phyloP scores from a whole-genome alignment of 257 asterid species.

The Perilla frutescens region DNA sequence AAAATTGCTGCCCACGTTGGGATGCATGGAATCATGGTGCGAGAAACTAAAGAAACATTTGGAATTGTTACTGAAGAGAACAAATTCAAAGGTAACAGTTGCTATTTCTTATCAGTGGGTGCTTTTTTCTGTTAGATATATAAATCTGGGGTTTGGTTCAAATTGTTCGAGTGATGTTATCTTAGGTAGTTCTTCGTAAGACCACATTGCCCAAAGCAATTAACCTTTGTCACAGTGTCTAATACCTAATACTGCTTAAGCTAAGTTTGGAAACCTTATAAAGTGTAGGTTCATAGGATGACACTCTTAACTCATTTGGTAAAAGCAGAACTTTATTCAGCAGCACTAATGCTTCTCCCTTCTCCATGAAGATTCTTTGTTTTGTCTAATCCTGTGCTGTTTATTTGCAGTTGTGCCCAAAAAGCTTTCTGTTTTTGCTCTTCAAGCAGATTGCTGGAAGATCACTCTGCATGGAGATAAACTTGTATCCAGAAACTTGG shows the following conservation, averaged over 20 bases:
- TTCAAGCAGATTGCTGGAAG: constrained; percentile 91
- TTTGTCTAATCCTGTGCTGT: constrained; percentile 15
- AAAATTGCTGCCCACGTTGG: constrained; percentile 58
- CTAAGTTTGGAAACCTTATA: neutral
- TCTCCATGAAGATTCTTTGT: neutral
- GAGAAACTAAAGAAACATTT: constrained; percentile 86
- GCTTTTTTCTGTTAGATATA: constrained; percentile 5
- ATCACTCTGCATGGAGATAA: constrained; percentile 74
- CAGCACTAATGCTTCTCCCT: neutral
- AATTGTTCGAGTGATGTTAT: neutral
- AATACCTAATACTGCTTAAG: neutral
- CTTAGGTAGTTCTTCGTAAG: constrained; percentile 6
- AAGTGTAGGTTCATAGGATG: neutral
- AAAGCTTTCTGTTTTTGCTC: constrained; percentile 71
- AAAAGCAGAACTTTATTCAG: neutral
- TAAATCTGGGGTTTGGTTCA: constrained; percentile 15
- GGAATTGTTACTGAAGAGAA: constrained; percentile 81
- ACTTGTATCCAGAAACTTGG: constrained; percentile 63
- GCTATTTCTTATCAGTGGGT: constrained; percentile 49
- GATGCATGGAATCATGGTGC: constrained; percentile 76
- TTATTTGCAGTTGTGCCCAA: constrained; percentile 77
- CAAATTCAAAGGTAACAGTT: constrained; percentile 72
- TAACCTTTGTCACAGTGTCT: neutral
- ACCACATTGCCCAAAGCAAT: constrained; percentile 1
- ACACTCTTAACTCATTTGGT: neutral